Evolutionary conservation across 2,329 filamentous ascomycete species (phyloP), one percentile per base, ranked within the genome.

Genomic region (Colletotrichum sp.): DNA sequence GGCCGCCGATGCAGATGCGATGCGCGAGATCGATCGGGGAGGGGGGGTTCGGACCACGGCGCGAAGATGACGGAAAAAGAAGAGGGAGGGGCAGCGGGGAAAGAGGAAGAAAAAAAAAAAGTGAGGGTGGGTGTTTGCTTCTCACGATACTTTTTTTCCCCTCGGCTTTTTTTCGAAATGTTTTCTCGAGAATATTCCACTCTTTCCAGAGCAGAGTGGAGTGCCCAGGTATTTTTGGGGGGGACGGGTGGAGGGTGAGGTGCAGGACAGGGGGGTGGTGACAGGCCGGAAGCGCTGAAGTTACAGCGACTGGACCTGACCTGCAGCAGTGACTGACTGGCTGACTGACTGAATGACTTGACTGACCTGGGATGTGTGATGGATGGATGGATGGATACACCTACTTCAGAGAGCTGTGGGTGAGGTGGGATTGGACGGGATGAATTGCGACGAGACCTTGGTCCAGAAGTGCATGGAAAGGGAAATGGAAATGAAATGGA

Each of bases 181-280:
- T 63, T 57, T 75, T 63, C 72, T 72, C 72, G 72, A 72, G 72
- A 75, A 75, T 75, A 75, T 75, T 75, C 72, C 24, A 59, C 39
- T n/a, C 39, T 44, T 44, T 44, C 9, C 18, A 44, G 5, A 18
- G 36, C 32, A 71, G 60, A 66, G 72, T 75, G 72, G 72, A 65
- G 39, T 44, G 18, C 16, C 18, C 18, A 44, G 39, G 39, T 15
- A 28, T 39, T 16, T n/a, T 64, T 64, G 63, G 28, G 70, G 63
- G 49, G 52, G 59, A 12, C n/a, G 26, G 21, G 39, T 39, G 70
- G 49, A 68, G 66, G 52, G 52, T 1, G 59, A 16, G 26, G 49
- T 18, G 49, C 16, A 28, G 26, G 26, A 24, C 24, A 30, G 24
- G 24, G 26, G 57, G 24, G 28, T 21, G 24, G 13, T 30, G 28